Evolutionary conservation across 2,329 filamentous ascomycete genomes (phyloP).

Genomic region (Pseudocercospora cruenta): DNA sequence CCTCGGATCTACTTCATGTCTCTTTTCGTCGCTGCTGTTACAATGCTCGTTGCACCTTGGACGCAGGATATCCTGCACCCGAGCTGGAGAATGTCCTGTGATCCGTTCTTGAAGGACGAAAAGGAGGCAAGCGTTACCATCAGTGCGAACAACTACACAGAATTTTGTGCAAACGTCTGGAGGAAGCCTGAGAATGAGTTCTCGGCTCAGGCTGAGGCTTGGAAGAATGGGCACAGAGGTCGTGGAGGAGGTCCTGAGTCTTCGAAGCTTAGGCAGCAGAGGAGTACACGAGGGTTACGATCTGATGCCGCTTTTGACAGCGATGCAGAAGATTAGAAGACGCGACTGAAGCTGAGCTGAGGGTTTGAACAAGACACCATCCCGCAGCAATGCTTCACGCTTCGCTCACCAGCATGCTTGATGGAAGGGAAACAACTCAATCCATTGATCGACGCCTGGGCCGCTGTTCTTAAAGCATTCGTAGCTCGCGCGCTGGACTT

Average conservation of each 20-base stretch:
- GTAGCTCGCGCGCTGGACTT: no score
- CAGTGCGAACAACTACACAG: background rate
- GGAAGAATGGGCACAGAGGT: background rate
- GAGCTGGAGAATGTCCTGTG: background rate
- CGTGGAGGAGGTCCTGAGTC: background rate
- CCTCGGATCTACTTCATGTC: background rate
- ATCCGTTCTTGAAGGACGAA: background rate
- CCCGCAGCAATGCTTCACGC: background rate
- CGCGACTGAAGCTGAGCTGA: no score
- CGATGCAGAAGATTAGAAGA: no score
- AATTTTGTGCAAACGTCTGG: background rate
- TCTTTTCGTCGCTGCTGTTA: background rate
- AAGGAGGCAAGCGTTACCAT: background rate
- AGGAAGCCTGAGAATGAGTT: background rate
- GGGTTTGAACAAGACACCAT: no score
- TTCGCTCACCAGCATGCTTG: no score
- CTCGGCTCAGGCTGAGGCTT: background rate
- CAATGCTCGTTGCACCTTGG: background rate
- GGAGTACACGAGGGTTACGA: background rate
- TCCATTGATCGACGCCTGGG: no score
- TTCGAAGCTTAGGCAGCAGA: background rate
- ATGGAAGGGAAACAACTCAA: no score
- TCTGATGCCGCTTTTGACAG: no score
- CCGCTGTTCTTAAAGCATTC: no score
- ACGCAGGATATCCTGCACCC: background rate